Evolutionary conservation across 345 rosid species (phyloP), one percentile per base, ranked within the genome.

Genomic region (Populus alba): DNA sequence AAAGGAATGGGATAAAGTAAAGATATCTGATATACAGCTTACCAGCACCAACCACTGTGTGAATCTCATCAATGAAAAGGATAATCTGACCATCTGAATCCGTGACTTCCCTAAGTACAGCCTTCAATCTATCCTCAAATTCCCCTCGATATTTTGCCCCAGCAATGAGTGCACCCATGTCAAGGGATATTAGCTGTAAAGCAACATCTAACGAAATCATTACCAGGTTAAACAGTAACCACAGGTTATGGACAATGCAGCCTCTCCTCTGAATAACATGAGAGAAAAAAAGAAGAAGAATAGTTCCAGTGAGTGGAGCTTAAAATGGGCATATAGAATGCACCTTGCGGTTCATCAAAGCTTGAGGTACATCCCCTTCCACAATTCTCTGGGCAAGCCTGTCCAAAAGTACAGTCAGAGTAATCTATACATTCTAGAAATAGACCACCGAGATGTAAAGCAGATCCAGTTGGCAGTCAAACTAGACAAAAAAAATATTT

Each of bases 361-460:
- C 99, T 88, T 94, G 97, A 83, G 99, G 99, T 45, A 97, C 99
- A 86, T 97, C 99, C 51, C 99, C 97, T 86, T 89, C 89, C 80
- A 94, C 98, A 87, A 97, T 97, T 87, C 98, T 90, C 89, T 97
- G 99, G 72, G 99, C 99, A 83, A 97, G 98, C 81, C 99, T 94
- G 88, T 85, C 68, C 39, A 83, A 79, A n/a, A 71, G 71, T 66
- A 68, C 12, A 68, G 33, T 61, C 47, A 63, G 23, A 25, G 74
- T 70, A 81, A 29, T 41, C 39, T 43, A 39, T 8, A 49, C 38
- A 29, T 27, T 41, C 6, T 20, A 66, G 80, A 43, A 70, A 15
- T 15, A 39, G 39, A 31, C 79, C 43, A 53, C 33, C 8, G 15
- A 35, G 51, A 22, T 23, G 15, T n/a, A 23, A n/a, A 20, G 18